Percentiles rank a stretch among this genome's conserved stretches.
Conservation (phyloP, 2,329 filamentous ascomycete genomes). For the Trichophyton verrucosum region DNA sequence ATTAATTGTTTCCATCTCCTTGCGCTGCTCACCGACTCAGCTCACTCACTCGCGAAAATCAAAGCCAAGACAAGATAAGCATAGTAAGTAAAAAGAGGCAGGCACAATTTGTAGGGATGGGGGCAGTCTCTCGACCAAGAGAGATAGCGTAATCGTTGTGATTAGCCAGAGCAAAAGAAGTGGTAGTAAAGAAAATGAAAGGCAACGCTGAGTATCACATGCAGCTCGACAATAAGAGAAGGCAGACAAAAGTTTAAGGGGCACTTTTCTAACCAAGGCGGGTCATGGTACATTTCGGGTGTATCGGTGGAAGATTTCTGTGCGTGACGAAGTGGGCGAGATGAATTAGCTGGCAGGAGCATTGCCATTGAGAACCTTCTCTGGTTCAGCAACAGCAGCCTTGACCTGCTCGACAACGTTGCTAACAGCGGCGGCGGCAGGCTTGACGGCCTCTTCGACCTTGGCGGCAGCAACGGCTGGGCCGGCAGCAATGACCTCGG, state of each 20-base stretch:
- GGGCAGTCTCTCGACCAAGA: background rate
- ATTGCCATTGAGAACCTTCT: background rate
- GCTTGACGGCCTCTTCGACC: slow-evolving; percentile 1
- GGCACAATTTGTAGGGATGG: background rate
- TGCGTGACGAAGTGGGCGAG: background rate
- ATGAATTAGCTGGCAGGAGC: background rate
- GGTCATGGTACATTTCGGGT: background rate
- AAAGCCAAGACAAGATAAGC: background rate
- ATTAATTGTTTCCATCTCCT: background rate
- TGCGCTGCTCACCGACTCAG: background rate
- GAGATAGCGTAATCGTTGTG: background rate
- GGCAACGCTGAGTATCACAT: background rate
- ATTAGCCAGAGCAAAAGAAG: background rate
- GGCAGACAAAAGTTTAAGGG: background rate
- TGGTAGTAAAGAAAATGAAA: background rate
- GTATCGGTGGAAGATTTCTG: background rate
- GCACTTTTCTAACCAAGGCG: background rate
- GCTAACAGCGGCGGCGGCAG: background rate
- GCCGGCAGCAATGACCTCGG: slow-evolving; percentile 54
- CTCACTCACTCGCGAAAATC: background rate
- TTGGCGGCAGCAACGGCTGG: slow-evolving; percentile 20
- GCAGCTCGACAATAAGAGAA: background rate
- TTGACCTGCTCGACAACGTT: background rate
- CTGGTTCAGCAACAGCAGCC: background rate
- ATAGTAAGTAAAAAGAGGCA: background rate